Percentiles rank a stretch among this genome's conserved stretches.
Evolutionary conservation across 1,284 basidiomycete genomes (phyloP).

Genomic region (Cryptococcus jaspeensis): DNA sequence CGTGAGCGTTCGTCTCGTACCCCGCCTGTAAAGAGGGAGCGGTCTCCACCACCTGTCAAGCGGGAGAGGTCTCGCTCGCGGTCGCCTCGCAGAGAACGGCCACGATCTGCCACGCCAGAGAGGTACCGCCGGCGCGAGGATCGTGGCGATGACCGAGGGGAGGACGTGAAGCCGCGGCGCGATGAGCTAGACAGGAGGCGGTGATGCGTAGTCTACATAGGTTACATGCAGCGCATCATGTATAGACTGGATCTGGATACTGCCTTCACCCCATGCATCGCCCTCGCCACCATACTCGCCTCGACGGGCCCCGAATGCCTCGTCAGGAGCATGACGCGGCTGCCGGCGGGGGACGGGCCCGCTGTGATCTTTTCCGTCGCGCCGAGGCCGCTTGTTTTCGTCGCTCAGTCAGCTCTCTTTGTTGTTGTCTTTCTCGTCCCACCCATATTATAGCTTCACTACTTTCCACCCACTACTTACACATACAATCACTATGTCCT

Average conservation of each 20-base stretch:
- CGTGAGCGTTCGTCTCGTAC: slow-evolving; percentile 1
- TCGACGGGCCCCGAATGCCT: too few relatives aligned
- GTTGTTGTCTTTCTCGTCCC: not conserved
- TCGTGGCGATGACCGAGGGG: not conserved
- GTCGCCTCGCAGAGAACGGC: slow-evolving; percentile 8
- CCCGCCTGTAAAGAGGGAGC: not conserved
- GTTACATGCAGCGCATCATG: too few relatives aligned
- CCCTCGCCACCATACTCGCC: too few relatives aligned
- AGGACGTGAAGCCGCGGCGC: slow-evolving; percentile 2
- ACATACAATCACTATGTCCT: slow-evolving; percentile 27
- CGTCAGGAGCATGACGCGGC: not conserved
- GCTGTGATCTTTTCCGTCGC: not conserved
- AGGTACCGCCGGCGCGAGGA: not conserved
- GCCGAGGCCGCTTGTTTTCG: not conserved
- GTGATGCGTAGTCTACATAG: too few relatives aligned
- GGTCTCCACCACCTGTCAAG: not conserved
- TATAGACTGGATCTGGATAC: too few relatives aligned
- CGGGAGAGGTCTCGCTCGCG: slow-evolving; percentile 4
- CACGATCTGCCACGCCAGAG: not conserved
- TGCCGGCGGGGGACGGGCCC: not conserved
- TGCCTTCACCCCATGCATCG: too few relatives aligned
- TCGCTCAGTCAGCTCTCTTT: not conserved
- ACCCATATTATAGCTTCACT: not conserved
- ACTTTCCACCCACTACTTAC: not conserved
- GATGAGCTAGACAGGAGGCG: slow-evolving; percentile 6